phyloP scores from a whole-genome alignment of 306 rosid genomes.

The Hippophae rhamnoides region DNA sequence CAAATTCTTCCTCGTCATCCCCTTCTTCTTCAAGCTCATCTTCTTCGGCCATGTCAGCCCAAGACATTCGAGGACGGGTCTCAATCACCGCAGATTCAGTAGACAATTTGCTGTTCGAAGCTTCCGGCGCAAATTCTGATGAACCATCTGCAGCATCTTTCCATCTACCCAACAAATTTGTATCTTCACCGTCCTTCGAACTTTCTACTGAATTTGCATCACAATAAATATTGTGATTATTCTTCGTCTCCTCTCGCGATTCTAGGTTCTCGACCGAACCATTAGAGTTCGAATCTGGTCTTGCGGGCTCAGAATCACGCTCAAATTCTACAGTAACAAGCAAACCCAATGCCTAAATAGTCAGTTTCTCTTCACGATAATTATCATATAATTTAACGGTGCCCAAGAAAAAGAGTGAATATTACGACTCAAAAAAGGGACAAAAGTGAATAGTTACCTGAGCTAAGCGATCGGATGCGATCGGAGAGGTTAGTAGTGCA shows the following conservation, averaged over 20 bases:
- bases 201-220: conserved; percentile 20
- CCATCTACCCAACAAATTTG: conserved; percentile 26
- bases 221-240: conserved; percentile 27
- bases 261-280: conserved; percentile 2
- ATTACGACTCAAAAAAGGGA: too few species aligned
- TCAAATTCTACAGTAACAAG: conserved; percentile 20
- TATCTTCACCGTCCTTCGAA: too few species aligned
- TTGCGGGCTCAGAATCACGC: conserved; percentile 12
- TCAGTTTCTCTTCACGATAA: too few species aligned
- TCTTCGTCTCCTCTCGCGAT: conserved; percentile 13
- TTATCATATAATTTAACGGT: too few species aligned
- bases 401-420: too few species aligned
- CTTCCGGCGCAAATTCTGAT: conserved; percentile 20
- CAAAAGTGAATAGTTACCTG: conserved; percentile 28
- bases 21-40: conserved; percentile 67
- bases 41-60: conserved; percentile 99
- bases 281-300: conserved; percentile 9
- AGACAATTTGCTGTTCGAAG: conserved; percentile 16
- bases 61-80: conserved; percentile 47
- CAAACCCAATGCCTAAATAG: background rate
- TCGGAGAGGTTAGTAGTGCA: conserved; percentile 56
- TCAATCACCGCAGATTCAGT: conserved; percentile 17
- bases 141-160: conserved; percentile 21
- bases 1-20: conserved; percentile 18
- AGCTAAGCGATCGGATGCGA: conserved; percentile 63